Conservation (phyloP, 2,329 filamentous ascomycete species). For the Fusarium nisikadoi region DNA sequence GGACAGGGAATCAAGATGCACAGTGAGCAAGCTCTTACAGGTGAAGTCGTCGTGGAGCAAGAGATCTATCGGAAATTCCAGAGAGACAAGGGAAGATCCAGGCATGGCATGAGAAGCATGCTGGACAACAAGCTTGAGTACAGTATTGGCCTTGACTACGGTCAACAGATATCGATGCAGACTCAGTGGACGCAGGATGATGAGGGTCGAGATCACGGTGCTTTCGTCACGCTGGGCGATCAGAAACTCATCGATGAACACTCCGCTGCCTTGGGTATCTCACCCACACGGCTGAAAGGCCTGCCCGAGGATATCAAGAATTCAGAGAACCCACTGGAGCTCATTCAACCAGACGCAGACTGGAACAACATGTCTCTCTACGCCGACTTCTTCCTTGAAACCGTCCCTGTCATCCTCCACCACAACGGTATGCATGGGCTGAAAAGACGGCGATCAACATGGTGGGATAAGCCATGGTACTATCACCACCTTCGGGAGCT, state of each 20-base stretch:
- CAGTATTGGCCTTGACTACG: not conserved
- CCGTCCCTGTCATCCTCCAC: not conserved
- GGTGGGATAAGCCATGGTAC: conserved; percentile 18
- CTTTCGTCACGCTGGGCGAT: not conserved
- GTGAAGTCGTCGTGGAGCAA: not conserved
- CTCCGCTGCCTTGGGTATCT: not conserved
- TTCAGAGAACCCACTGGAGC: not conserved
- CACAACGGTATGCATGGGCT: not conserved
- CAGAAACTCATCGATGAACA: not conserved
- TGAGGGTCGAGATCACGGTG: not conserved
- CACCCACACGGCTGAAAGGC: not conserved
- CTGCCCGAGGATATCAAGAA: not conserved
- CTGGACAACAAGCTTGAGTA: not conserved
- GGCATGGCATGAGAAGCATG: rapidly evolving
- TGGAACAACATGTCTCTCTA: conserved; percentile 7
- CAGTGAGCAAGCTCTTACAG: not conserved
- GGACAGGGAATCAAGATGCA: not conserved
- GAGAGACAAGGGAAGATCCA: not conserved
- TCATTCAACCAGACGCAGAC: not conserved
- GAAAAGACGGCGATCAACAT: not conserved
- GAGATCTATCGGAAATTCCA: not conserved
- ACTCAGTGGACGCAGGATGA: not conserved
- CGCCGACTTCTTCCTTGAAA: not conserved
- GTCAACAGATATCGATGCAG: not conserved
- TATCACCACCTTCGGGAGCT: not conserved